A percentile compares a stretch with the other conserved stretches of the same genome.
Evolutionary conservation across 805 yeast genomes (phyloP).

Genomic region (Saccharomyces paradoxus): DNA sequence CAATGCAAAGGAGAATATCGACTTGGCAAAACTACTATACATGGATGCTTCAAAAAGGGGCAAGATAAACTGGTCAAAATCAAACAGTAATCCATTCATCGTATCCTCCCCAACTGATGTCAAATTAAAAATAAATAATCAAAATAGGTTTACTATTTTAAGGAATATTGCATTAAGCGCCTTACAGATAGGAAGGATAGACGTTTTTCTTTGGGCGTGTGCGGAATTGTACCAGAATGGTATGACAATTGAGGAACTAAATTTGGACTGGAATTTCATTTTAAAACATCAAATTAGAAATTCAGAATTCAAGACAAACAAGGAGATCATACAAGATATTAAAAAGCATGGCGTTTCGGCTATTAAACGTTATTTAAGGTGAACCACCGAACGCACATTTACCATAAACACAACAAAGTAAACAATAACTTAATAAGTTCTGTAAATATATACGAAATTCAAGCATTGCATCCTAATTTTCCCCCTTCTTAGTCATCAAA

Average conservation of each 20-base stretch:
- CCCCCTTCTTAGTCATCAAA: neutral
- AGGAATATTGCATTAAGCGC: conserved; percentile 22
- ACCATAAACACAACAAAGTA: neutral
- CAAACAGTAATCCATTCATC: conserved; percentile 17
- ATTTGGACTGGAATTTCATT: conserved; percentile 20
- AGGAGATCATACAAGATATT: conserved; percentile 5
- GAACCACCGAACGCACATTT: neutral
- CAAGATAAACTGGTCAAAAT: neutral
- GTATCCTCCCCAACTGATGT: conserved; percentile 12
- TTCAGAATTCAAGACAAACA: neutral
- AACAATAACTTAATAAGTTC: neutral
- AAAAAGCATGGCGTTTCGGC: conserved; percentile 6
- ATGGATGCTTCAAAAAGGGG: conserved; percentile 3
- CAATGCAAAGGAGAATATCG: neutral
- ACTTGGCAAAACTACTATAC: conserved; percentile 18
- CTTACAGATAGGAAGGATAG: conserved; percentile 9
- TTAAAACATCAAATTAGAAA: conserved; percentile 18
- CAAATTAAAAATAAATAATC: conserved; percentile 13
- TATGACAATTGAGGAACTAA: conserved; percentile 16
- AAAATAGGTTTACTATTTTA: conserved; percentile 17
- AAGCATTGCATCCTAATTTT: neutral
- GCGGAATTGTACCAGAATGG: conserved; percentile 18
- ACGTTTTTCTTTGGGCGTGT: conserved; percentile 24
- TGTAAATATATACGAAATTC: neutral
- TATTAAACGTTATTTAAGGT: conserved; percentile 6